These are phyloP conservation scores for Plasmodium adleri DNA, from an alignment of 169 alveolate genomes.

Conservation along the genomic window DNA sequence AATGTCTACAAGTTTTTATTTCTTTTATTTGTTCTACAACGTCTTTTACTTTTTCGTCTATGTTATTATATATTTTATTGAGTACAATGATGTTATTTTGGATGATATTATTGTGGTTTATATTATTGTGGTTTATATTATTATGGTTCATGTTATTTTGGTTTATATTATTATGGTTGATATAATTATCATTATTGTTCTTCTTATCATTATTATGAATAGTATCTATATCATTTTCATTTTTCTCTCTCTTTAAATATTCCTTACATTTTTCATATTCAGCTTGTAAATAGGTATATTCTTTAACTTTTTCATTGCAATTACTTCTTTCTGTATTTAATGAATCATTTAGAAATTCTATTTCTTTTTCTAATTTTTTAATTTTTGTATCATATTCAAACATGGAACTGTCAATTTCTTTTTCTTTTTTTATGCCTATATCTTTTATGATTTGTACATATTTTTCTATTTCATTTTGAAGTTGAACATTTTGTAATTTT, in stretches of 20 bases:
- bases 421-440: constrained; percentile 42
- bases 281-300: constrained; percentile 28
- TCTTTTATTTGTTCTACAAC: constrained; percentile 25
- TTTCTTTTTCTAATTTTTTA: constrained; percentile 49
- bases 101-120: constrained; percentile 7
- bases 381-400: constrained; percentile 70
- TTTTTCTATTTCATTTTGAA: constrained; percentile 68
- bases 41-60: constrained; percentile 33
- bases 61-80: constrained; percentile 60
- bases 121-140: background rate
- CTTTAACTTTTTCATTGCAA: constrained; percentile 40
- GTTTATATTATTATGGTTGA: background rate
- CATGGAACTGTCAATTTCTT: constrained; percentile 60
- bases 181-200: too few relatives aligned
- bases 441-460: constrained; percentile 21
- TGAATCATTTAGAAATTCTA: constrained; percentile 43
- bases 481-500: constrained; percentile 44
- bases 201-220: background rate
- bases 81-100: constrained; percentile 25
- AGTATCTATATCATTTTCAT: background rate
- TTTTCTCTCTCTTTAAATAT: constrained; percentile 10
- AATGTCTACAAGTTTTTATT: constrained; percentile 23
- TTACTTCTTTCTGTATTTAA: constrained; percentile 65
- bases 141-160: background rate
- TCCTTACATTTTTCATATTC: constrained; percentile 59